These are phyloP conservation scores for Strobilomyces confusus DNA, from an alignment of 768 basidiomycete genomes.

Conservation along the genomic window DNA sequence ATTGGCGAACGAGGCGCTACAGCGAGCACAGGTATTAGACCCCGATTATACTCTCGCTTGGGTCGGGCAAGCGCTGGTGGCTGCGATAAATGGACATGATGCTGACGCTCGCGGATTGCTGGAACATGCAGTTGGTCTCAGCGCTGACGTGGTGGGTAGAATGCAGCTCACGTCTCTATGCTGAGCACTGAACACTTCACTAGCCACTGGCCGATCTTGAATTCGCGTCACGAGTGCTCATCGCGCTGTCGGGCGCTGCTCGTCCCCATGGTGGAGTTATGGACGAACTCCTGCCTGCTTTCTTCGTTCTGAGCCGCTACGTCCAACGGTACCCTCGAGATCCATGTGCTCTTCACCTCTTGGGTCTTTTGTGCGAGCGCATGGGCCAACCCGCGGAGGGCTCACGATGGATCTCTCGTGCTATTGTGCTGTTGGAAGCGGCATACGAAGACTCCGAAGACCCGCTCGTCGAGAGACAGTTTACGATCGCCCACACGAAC, in stretches of 20 bases:
- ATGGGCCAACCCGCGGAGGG: constrained; percentile 68
- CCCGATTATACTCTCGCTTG: constrained; percentile 87
- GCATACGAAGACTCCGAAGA: constrained; percentile 89
- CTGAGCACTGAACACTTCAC: constrained; percentile 8
- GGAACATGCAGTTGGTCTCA: constrained; percentile 65
- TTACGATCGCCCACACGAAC: constrained; percentile 76
- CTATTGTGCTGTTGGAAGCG: constrained; percentile 74
- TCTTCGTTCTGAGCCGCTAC: constrained; percentile 79
- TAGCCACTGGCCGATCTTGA: constrained; percentile 83
- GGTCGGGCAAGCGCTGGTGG: constrained; percentile 84
- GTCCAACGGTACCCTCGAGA: constrained; percentile 64
- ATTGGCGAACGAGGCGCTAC: constrained; percentile 81
- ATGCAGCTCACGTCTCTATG: not conserved
- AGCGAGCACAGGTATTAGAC: constrained; percentile 86
- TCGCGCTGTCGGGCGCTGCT: constrained; percentile 26
- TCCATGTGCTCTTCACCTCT: constrained; percentile 74
- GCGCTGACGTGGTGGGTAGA: constrained; percentile 49
- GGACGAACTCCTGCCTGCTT: constrained; percentile 65
- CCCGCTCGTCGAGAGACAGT: constrained; percentile 68
- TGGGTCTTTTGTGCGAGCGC: constrained; percentile 81
- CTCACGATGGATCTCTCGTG: constrained; percentile 49
- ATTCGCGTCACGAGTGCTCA: constrained; percentile 61
- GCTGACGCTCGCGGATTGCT: constrained; percentile 64
- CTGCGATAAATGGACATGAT: constrained; percentile 53
- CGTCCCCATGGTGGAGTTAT: constrained; percentile 19